A percentile compares a stretch with the other conserved stretches of the same genome.
Evolutionary conservation across 2,329 filamentous ascomycete species (phyloP).

Genomic region (Bipolaris victoriae): DNA sequence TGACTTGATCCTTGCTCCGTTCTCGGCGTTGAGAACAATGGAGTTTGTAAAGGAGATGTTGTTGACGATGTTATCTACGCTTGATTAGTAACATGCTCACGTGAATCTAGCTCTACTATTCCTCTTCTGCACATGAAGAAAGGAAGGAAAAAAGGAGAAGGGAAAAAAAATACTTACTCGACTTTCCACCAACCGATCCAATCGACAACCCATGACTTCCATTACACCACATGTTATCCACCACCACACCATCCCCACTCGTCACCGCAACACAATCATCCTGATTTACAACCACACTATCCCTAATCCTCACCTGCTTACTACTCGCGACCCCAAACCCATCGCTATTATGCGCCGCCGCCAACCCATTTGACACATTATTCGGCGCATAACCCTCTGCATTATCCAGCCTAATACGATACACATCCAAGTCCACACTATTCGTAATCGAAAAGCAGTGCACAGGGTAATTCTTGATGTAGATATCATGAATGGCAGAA

Average conservation of each 20-base stretch:
- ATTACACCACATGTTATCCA: slow-evolving; percentile 51
- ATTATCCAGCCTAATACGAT: slow-evolving; percentile 61
- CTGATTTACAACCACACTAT: slow-evolving; percentile 61
- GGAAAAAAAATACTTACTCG: slow-evolving; percentile 7
- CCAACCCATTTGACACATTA: slow-evolving; percentile 31
- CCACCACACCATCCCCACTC: slow-evolving; percentile 52
- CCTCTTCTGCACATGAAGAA: background rate
- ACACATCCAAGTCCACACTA: slow-evolving; percentile 51
- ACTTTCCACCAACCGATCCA: slow-evolving; percentile 57
- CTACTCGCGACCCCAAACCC: slow-evolving; percentile 61
- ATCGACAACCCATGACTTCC: slow-evolving; percentile 64
- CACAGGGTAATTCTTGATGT: slow-evolving; percentile 60
- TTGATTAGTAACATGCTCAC: background rate
- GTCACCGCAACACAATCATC: slow-evolving; percentile 65
- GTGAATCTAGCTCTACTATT: background rate
- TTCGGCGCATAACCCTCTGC: slow-evolving; percentile 56
- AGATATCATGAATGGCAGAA: slow-evolving; percentile 51
- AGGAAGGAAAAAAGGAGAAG: background rate
- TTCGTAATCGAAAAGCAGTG: slow-evolving; percentile 57
- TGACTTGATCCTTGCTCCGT: slow-evolving; percentile 64
- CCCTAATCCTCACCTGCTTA: slow-evolving; percentile 48
- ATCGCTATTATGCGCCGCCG: slow-evolving; percentile 57
- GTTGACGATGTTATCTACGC: slow-evolving; percentile 38
- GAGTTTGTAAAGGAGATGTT: slow-evolving; percentile 56
- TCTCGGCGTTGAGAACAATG: slow-evolving; percentile 56